Percentiles rank a stretch among this genome's conserved stretches.
phyloP scores from a whole-genome alignment of 108 stramenopile species.

The Aurantiochytrium sp. region DNA sequence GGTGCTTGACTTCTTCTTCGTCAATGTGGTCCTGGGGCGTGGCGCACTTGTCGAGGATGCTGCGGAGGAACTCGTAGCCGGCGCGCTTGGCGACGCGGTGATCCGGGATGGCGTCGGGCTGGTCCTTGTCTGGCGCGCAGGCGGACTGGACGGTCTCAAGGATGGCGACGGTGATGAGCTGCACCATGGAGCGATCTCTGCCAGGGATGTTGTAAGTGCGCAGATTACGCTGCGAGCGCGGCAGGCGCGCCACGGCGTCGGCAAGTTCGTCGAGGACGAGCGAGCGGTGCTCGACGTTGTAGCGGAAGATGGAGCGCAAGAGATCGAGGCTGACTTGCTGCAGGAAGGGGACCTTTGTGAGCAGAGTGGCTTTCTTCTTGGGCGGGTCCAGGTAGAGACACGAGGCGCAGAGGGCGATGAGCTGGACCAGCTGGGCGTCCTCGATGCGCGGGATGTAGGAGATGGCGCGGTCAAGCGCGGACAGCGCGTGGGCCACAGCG shows the following conservation, averaged over 20 bases:
- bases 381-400: neutral
- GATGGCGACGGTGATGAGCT: neutral
- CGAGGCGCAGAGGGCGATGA: neutral
- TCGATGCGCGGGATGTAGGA: neutral
- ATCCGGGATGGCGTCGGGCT: neutral
- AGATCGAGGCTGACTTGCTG: conserved; percentile 3
- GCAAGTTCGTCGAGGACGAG: neutral
- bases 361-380: neutral
- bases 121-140: neutral
- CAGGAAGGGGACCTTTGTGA: neutral
- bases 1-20: neutral
- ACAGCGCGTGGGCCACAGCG: neutral
- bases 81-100: neutral
- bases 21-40: neutral
- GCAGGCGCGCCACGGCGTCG: neutral
- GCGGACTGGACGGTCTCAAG: neutral
- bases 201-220: neutral
- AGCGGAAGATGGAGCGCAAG: neutral
- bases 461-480: neutral
- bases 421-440: neutral
- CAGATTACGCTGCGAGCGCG: neutral
- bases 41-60: neutral
- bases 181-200: neutral
- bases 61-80: neutral
- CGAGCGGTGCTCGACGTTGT: neutral